These are phyloP conservation scores for Leishmania gerbilli DNA, from an alignment of 208 protist species.

Conservation along the genomic window DNA sequence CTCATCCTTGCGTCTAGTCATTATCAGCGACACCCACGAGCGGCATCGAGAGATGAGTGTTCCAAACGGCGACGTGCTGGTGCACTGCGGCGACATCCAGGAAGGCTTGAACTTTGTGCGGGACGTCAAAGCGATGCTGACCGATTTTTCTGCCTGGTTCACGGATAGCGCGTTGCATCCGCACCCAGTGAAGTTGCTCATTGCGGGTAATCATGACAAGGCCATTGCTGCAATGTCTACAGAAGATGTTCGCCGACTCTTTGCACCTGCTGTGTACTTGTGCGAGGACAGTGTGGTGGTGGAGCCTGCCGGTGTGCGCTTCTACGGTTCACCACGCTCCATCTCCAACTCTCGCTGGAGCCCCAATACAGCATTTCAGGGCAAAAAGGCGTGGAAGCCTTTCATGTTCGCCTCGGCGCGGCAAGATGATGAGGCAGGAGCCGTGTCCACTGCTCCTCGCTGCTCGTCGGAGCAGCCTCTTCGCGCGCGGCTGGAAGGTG, in stretches of 20 bases:
- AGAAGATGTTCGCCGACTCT: conserved; percentile 35
- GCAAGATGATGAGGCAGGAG: neutral
- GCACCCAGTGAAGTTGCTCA: conserved; percentile 81
- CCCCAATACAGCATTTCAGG: conserved; percentile 64
- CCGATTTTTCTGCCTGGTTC: conserved; percentile 73
- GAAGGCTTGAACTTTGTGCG: conserved; percentile 38
- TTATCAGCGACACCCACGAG: conserved; percentile 80
- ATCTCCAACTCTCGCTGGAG: conserved; percentile 50
- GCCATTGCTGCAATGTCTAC: conserved; percentile 27
- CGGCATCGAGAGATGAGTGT: conserved; percentile 50
- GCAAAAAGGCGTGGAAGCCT: conserved; percentile 21
- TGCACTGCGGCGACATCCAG: conserved; percentile 74
- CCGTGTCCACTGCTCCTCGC: neutral
- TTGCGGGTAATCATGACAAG: conserved; percentile 88
- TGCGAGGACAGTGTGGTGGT: conserved; percentile 51
- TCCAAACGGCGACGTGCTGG: conserved; percentile 62
- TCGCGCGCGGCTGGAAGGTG: conserved; percentile 35
- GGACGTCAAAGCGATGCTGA: conserved; percentile 22
- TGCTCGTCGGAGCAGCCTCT: neutral
- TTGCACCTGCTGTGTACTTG: conserved; percentile 57
- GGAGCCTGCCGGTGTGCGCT: conserved; percentile 46
- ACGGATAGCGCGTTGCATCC: conserved; percentile 46
- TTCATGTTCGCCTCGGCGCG: conserved; percentile 25
- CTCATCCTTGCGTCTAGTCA: conserved; percentile 49
- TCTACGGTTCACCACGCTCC: conserved; percentile 69